Percentiles rank a stretch among this genome's conserved stretches.
These are phyloP conservation scores for Rugonectria rugulosa DNA, from an alignment of 2,329 filamentous ascomycete species.

Conservation along the genomic window DNA sequence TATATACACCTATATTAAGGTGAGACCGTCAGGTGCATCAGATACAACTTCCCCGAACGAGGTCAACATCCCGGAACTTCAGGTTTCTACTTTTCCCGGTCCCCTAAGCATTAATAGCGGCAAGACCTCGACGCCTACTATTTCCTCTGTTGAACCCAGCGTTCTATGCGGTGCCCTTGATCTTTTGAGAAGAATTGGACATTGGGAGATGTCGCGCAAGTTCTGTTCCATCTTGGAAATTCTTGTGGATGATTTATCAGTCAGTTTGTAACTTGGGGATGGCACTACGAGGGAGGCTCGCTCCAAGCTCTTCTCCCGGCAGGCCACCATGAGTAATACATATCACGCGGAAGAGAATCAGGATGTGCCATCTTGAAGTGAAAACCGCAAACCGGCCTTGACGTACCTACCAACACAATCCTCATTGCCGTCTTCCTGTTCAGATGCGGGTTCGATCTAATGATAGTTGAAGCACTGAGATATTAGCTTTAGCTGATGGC, in stretches of 20 bases:
- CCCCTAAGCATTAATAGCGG: neutral
- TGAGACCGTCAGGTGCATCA: neutral
- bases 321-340: no score
- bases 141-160: slow-evolving; percentile 1
- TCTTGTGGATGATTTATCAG: neutral
- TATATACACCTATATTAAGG: slow-evolving; percentile 3
- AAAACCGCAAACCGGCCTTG: no score
- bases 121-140: neutral
- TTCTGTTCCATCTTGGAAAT: slow-evolving; percentile 5
- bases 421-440: no score
- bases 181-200: slow-evolving; percentile 1
- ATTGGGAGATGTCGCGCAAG: slow-evolving; percentile 11
- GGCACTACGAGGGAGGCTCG: no score
- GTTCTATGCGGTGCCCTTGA: neutral
- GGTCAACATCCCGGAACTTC: slow-evolving; percentile 9
- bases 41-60: neutral
- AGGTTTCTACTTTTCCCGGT: neutral
- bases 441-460: no score
- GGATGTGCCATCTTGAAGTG: no score
- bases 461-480: no score
- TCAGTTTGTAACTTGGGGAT: neutral
- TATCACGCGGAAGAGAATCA: no score
- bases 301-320: no score
- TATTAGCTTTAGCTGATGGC: no score
- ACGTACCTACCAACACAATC: no score